These are phyloP conservation scores for Hericium alpestre DNA, from an alignment of 768 basidiomycete genomes.

Conservation along the genomic window DNA sequence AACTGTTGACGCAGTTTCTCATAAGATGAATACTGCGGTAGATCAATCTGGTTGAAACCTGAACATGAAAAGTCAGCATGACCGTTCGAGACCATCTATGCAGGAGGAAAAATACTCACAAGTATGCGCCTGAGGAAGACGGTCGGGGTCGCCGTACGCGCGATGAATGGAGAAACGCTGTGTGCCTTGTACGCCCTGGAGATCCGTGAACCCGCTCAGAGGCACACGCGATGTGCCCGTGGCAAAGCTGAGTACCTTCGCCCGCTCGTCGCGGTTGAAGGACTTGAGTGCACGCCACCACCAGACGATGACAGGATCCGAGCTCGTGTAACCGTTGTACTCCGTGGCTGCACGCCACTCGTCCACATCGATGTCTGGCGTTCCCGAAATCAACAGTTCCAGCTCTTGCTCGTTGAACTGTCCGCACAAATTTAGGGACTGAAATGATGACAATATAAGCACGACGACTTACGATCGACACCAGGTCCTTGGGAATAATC, in stretches of 20 bases:
- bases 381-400: slow-evolving; percentile 89
- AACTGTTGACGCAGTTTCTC: slow-evolving; percentile 91
- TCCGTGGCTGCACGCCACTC: slow-evolving; percentile 93
- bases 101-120: slow-evolving; percentile 37
- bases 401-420: slow-evolving; percentile 94
- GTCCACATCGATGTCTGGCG: slow-evolving; percentile 97
- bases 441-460: slow-evolving; percentile 2
- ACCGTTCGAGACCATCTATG: slow-evolving; percentile 5
- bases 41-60: slow-evolving; percentile 93
- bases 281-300: slow-evolving; percentile 99
- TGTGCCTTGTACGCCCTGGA: slow-evolving; percentile 91
- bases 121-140: slow-evolving; percentile 84
- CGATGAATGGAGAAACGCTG: slow-evolving; percentile 94
- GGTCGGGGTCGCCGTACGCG: slow-evolving; percentile 78
- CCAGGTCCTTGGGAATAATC: slow-evolving; percentile 92
- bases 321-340: slow-evolving; percentile 78
- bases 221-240: slow-evolving; percentile 90
- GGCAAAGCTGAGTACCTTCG: slow-evolving; percentile 95
- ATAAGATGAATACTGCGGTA: slow-evolving; percentile 91
- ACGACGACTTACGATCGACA: slow-evolving; percentile 64
- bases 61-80: slow-evolving; percentile 2
- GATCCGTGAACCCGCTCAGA: slow-evolving; percentile 84
- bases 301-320: slow-evolving; percentile 95
- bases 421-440: slow-evolving; percentile 1
- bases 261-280: slow-evolving; percentile 92